phyloP scores from a whole-genome alignment of 2,329 filamentous ascomycete genomes.

The Calonectria pseudoturangicola region DNA sequence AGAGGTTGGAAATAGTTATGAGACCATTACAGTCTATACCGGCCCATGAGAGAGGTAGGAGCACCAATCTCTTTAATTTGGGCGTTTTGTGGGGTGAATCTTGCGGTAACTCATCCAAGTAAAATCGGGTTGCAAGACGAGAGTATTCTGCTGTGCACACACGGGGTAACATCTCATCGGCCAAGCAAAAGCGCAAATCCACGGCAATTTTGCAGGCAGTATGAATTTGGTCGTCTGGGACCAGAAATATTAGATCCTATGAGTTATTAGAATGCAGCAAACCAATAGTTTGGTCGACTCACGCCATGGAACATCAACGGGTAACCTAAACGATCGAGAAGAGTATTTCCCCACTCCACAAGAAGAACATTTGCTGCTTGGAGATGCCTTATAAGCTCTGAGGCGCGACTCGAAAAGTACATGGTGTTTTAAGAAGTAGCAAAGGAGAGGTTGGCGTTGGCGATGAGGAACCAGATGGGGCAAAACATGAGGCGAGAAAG shows the following conservation, averaged over 20 bases:
- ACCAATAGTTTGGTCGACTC: background rate
- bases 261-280: background rate
- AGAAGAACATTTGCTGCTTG: constrained; percentile 22
- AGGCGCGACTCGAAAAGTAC: background rate
- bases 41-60: constrained; percentile 30
- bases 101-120: background rate
- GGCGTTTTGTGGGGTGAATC: background rate
- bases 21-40: constrained; percentile 21
- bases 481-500: background rate
- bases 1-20: background rate
- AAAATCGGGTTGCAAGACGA: background rate
- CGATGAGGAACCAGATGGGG: background rate
- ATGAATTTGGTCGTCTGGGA: constrained; percentile 25
- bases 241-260: constrained; percentile 29
- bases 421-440: background rate
- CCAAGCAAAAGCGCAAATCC: constrained; percentile 11
- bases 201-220: constrained; percentile 8
- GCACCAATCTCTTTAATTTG: constrained; percentile 3
- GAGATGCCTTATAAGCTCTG: background rate
- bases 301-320: constrained; percentile 25
- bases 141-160: constrained; percentile 21
- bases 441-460: background rate
- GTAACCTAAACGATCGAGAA: constrained; percentile 16
- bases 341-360: constrained; percentile 29
- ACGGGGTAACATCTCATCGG: constrained; percentile 9